Base-by-base conservation (phyloP, 108 stramenopile species). In the Aurantiochytrium sp. region DNA sequence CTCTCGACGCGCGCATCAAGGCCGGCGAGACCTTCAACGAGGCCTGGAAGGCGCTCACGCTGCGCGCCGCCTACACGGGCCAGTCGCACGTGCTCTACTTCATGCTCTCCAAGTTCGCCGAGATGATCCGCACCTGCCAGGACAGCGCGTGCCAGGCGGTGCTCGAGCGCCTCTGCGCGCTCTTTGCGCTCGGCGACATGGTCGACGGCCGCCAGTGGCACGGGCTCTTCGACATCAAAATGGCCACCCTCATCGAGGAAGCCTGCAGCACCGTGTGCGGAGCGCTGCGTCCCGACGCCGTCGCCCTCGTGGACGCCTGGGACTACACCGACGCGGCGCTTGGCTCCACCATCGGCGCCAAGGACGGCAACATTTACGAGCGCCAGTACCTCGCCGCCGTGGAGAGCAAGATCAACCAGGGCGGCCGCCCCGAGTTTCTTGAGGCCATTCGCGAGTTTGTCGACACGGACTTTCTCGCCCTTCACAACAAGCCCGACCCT, bases 301-400 rank as follows among this genome's bases (percentile, higher is more conserved):
- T 97, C 53, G 93, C 94, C 4, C 90, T 97, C 69, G 96, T 95
- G 39, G 97, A 97, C 90, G 95, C 97, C 4, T 92, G 93, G 42
- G 96, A 96, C 87, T 93, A 95, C 90, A 93, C 94, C 36, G 97
- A 97, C 88, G 96, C 96, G 86, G 91, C 93, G 31, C 91, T 97
- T 12, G 73, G 73, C 10, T 81, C 73, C 12, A 81, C 73, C 19
- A 81, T 81, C 24, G 73, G 73, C 39, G 73, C 42, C 36, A 48
- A 27, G 27, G 73, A 81, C 2, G 73, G 73, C 45, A 48, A 81
- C 24, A 48, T 81, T 41, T 81, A 81, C 45, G 73, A 81, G 73
- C 73, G 45, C 42, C 73, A 81, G 24, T 81, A 39, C 32, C 39
- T 81, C 45, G 73, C 73, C 6, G 73, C 73, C 12, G 42, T 48